Conservation (phyloP, 2,329 filamentous ascomycete species). For the Fusarium cyanostomum region DNA sequence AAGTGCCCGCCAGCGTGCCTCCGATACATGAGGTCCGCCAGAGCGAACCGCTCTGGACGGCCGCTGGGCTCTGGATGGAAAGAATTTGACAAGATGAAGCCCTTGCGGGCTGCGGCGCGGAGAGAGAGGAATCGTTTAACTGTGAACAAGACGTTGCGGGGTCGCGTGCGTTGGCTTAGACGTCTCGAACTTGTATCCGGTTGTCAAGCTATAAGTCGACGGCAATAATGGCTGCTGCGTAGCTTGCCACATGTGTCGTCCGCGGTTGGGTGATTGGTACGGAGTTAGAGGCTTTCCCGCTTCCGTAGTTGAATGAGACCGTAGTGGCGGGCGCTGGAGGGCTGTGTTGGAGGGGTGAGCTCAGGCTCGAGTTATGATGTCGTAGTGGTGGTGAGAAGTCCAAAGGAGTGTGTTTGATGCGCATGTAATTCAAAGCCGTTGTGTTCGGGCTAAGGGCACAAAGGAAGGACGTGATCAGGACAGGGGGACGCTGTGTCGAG, state of each 20-base stretch:
- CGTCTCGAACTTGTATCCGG: constrained; percentile 34
- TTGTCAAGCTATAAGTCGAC: constrained; percentile 40
- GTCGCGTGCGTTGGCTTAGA: constrained; percentile 36
- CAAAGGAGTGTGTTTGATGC: constrained; percentile 40
- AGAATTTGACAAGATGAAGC: constrained; percentile 64
- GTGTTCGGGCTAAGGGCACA: constrained; percentile 24
- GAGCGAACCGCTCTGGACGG: constrained; percentile 80
- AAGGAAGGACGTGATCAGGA: constrained; percentile 34
- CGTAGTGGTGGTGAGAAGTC: constrained; percentile 33
- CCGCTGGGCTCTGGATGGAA: constrained; percentile 70
- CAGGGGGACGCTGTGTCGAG: constrained; percentile 21
- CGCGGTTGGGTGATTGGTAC: constrained; percentile 38
- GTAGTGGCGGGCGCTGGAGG: constrained; percentile 37
- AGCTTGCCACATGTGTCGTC: constrained; percentile 42
- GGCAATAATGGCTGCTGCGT: constrained; percentile 38
- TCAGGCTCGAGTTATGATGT: constrained; percentile 33
- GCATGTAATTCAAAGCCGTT: constrained; percentile 27
- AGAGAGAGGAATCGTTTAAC: constrained; percentile 39
- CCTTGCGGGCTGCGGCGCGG: constrained; percentile 62
- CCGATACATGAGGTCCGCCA: constrained; percentile 79
- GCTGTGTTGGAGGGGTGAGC: constrained; percentile 37
- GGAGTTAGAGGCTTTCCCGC: constrained; percentile 41
- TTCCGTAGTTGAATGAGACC: constrained; percentile 42
- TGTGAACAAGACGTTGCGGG: constrained; percentile 40
- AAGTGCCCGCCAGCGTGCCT: constrained; percentile 78